These are phyloP conservation scores for Musa balbisiana DNA, from an alignment of 202 grass and related monocot species.

Conservation along the genomic window DNA sequence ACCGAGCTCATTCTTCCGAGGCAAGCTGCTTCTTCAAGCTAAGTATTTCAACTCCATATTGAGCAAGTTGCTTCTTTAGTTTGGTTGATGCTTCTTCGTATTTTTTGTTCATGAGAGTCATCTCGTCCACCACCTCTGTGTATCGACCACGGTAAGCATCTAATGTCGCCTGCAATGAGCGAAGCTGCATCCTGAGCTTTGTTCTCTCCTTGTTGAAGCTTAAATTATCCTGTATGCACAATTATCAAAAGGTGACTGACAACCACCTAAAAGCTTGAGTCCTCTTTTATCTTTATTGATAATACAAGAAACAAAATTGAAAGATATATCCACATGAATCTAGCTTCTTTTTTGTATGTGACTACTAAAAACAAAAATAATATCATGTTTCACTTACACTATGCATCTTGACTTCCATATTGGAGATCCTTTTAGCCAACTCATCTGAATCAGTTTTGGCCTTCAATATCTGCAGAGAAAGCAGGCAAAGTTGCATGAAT, in stretches of 20 bases:
- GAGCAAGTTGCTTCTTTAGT: conserved; percentile 53
- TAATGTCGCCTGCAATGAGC: conserved; percentile 38
- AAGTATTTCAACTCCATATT: conserved; percentile 46
- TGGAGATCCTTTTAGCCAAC: conserved; percentile 46
- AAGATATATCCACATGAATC: too few species aligned
- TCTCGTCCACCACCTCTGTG: conserved; percentile 35
- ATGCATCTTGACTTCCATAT: conserved; percentile 50
- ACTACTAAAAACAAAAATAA: not conserved
- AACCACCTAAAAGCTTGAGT: too few species aligned
- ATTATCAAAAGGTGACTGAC: not conserved
- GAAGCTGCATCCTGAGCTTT: conserved; percentile 38
- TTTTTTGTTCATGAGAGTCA: conserved; percentile 40
- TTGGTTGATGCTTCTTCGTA: conserved; percentile 47
- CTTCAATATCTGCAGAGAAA: conserved; percentile 43
- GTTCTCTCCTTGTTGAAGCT: conserved; percentile 47
- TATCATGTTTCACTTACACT: conserved; percentile 32
- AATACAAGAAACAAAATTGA: too few species aligned
- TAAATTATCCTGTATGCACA: conserved; percentile 35
- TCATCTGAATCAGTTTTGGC: conserved; percentile 42
- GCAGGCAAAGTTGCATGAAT: conserved; percentile 7
- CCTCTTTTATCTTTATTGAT: too few species aligned
- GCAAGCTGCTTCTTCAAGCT: conserved; percentile 54
- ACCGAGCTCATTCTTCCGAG: not conserved
- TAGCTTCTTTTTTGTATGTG: too few species aligned
- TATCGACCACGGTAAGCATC: conserved; percentile 46